Conservation (phyloP, 179 eudicot species). For the Beta macrorhiza region DNA sequence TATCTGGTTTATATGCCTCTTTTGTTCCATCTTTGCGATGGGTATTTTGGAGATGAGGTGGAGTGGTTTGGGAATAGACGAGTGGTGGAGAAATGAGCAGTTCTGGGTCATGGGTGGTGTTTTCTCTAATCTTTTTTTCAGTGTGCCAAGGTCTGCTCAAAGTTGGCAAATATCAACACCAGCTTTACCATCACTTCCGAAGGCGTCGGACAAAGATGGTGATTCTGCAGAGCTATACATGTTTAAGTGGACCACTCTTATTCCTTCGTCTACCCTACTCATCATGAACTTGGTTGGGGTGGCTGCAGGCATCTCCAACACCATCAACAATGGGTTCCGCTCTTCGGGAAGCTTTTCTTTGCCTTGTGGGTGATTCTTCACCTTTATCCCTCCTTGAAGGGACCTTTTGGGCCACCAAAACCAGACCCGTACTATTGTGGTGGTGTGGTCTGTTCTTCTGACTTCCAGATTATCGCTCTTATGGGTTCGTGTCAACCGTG, state of each 20-base stretch:
- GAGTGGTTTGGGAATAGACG: constrained; percentile 80
- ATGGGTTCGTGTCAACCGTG: constrained; percentile 54
- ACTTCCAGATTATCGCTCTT: constrained; percentile 72
- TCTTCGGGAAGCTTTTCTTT: constrained; percentile 68
- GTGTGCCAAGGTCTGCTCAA: constrained; percentile 81
- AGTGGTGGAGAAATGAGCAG: constrained; percentile 91
- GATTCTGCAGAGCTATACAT: constrained; percentile 70
- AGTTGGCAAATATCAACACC: constrained; percentile 72
- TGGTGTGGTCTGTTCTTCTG: constrained; percentile 69
- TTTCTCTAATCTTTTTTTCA: constrained; percentile 69
- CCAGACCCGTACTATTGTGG: constrained; percentile 69
- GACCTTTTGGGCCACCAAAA: constrained; percentile 70
- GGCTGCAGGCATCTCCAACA: constrained; percentile 66
- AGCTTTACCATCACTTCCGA: constrained; percentile 79
- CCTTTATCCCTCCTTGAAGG: constrained; percentile 79
- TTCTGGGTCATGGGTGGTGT: constrained; percentile 94
- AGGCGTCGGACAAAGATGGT: constrained; percentile 73
- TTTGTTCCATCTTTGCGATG: constrained; percentile 67
- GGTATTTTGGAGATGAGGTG: constrained; percentile 81
- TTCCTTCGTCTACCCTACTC: constrained; percentile 77
- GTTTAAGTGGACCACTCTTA: constrained; percentile 79
- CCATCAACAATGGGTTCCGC: constrained; percentile 79
- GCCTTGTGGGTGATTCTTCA: constrained; percentile 81
- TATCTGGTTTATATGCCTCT: constrained; percentile 71
- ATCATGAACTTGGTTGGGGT: constrained; percentile 67